Base-by-base conservation (phyloP, 495 filamentous ascomycete genomes). In the Thozetella sp. region DNA sequence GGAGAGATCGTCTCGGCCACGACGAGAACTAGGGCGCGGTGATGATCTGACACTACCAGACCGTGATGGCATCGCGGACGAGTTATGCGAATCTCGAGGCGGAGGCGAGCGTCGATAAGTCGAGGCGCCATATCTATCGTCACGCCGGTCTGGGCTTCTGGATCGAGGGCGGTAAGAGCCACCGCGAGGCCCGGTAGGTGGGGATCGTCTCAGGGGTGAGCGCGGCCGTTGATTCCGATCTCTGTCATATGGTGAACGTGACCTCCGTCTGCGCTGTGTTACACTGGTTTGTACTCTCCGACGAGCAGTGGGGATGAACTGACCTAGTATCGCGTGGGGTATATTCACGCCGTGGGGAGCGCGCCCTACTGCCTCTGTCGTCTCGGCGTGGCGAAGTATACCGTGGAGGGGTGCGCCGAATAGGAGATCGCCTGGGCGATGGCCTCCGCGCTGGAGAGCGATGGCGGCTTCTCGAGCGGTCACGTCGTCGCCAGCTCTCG, bases 241-340 rank as follows among this genome's bases (percentile, higher is more conserved):
- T 66, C 77, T 71, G 19, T 77, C 70, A 52, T 71, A 72, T 0
- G 79, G 78, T 23, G 78, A 80, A 30, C 78, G 76, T n/a, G 78
- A 81, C 63, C 79, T 69, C 56, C 77, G 69, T 64, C 76, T 79
- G 62, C 54, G 45, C 43, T 22, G 37, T 30, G 51, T 64, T n/a
- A 63, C 40, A 48, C 55, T 22, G 25, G 17, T 19, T 23, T 25
- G 19, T 23, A 13, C 17, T 34, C 26, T n/a, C n/a, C n/a, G n/a
- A n/a, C n/a, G n/a, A n/a, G n/a, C 23, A 30, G 13, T 12, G 12
- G 22, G 40, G 30, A 24, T 22, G 17, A 24, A 22, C 57, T 51
- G 25, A 70, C 67, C 67, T 60, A 3, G 51, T 57, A 57, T 71
- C 67, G 52, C 70, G 58, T 1, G 57, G 51, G 22, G 65, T 66